phyloP scores from a whole-genome alignment of 202 grass and related monocot genomes.

The Dendrocalamus latiflorus region DNA sequence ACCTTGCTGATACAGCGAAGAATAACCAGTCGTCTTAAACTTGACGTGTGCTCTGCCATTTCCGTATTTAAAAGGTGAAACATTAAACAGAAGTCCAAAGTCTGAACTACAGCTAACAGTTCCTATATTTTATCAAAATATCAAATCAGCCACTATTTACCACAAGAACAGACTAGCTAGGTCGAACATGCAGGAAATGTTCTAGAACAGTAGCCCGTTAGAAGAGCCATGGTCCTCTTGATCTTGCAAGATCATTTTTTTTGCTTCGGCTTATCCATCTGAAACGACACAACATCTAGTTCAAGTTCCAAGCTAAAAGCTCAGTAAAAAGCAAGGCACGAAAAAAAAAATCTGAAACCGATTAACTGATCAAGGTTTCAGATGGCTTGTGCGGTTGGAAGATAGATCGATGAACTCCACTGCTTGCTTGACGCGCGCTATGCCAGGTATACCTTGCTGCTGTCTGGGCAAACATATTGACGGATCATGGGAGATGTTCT shows the following conservation, averaged over 20 bases:
- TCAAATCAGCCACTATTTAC: not conserved
- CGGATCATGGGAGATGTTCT: not conserved
- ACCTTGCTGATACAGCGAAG: not conserved
- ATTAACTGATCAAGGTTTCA: not conserved
- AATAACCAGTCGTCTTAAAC: not conserved
- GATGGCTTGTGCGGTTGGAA: not conserved
- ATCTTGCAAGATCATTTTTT: not conserved
- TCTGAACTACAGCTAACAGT: not conserved
- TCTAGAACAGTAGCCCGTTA: not conserved
- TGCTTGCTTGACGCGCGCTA: not conserved
- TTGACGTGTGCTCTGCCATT: not conserved
- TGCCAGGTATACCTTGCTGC: not conserved
- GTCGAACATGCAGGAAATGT: no score
- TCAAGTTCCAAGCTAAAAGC: slow-evolving; percentile 3
- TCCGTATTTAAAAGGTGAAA: no score
- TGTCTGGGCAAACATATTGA: not conserved
- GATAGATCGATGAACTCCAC: not conserved
- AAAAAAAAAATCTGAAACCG: not conserved
- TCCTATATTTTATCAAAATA: not conserved
- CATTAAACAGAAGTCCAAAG: not conserved
- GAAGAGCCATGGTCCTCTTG: not conserved
- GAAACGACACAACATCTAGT: not conserved
- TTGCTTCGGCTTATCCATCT: not conserved
- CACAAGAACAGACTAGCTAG: no score
- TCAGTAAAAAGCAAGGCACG: not conserved